Percentiles rank a stretch among this genome's conserved stretches.
Conservation (phyloP, 192 early-diverging fungal genomes). For the Funneliformis geosporum region DNA sequence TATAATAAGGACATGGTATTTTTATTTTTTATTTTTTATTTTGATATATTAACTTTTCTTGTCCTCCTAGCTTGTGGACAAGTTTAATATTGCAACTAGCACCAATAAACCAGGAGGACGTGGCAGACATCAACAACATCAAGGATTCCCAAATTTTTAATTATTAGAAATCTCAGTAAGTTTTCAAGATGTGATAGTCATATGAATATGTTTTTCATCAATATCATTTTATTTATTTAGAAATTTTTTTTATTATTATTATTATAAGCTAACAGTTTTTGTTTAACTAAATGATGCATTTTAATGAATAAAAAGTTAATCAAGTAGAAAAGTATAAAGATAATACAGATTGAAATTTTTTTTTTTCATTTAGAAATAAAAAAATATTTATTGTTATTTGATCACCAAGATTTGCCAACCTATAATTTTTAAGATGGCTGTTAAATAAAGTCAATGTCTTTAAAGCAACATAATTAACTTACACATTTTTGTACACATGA, state of each 20-base stretch:
- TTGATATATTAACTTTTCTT: background rate
- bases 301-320: too few species aligned
- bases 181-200: background rate
- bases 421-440: background rate
- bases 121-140: constrained; percentile 7
- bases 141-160: constrained; percentile 20
- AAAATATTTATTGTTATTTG: background rate
- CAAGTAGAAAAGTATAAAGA: too few species aligned
- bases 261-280: too few species aligned
- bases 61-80: constrained; percentile 27
- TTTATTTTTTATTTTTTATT: background rate
- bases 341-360: too few species aligned
- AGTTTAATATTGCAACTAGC: constrained; percentile 30
- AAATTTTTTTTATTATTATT: too few species aligned
- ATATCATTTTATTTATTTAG: background rate
- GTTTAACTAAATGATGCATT: too few species aligned
- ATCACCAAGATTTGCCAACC: background rate
- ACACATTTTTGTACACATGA: constrained; percentile 13
- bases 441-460: background rate
- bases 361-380: too few species aligned
- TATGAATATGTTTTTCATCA: too few species aligned
- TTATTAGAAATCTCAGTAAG: background rate
- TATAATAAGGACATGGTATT: background rate
- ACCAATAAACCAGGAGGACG: constrained; percentile 8
- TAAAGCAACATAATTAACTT: background rate